phyloP scores from a whole-genome alignment of 345 rosid genomes.

The Syzygium aromaticum region DNA sequence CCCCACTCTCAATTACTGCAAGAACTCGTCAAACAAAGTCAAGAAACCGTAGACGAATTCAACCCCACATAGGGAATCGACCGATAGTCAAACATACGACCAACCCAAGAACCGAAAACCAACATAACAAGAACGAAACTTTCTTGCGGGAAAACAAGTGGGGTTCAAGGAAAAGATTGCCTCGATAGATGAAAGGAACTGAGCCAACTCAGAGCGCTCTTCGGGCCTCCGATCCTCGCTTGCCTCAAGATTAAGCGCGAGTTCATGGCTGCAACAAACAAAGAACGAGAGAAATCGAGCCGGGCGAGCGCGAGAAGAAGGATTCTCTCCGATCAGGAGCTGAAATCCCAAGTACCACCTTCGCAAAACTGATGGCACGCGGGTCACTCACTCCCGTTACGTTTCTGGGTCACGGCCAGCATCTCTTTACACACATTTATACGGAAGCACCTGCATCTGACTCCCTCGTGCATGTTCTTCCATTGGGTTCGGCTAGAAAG shows the following conservation, averaged over 20 bases:
- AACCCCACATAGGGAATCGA: not conserved
- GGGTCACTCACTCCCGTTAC: not conserved
- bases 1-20: not conserved
- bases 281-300: not conserved
- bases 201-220: not conserved
- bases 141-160: not conserved
- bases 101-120: not conserved
- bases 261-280: not conserved
- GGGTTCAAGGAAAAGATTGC: not conserved
- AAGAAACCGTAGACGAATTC: not conserved
- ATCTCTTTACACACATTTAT: too few species aligned
- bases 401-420: not conserved
- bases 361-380: not conserved
- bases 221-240: not conserved
- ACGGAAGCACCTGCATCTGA: not conserved
- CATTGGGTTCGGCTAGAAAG: not conserved
- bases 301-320: not conserved
- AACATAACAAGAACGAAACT: not conserved
- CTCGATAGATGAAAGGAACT: not conserved
- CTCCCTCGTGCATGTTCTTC: not conserved
- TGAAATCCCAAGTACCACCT: not conserved
- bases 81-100: not conserved
- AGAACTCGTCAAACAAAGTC: not conserved
- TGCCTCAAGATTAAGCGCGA: not conserved
- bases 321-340: not conserved